Conservation (phyloP, 768 basidiomycete genomes). For the Agrocybe chaxingu region DNA sequence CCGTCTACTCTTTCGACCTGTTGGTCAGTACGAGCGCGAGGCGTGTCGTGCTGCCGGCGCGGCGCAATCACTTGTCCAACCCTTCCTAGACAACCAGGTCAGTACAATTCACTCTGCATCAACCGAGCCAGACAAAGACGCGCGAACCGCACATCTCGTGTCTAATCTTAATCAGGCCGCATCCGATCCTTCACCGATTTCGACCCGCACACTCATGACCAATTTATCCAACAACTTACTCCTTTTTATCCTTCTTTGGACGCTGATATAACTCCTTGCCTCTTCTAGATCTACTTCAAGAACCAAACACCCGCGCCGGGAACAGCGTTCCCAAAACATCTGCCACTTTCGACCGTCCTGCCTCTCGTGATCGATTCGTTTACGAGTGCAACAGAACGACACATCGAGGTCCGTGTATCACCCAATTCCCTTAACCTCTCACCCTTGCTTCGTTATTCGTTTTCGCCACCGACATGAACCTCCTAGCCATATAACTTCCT, state of each 20-base stretch:
- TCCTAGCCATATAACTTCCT: not conserved
- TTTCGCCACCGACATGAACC: not conserved
- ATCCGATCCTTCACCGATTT: slow-evolving; percentile 49
- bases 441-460: slow-evolving; percentile 5
- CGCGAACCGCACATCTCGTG: slow-evolving; percentile 19
- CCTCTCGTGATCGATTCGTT: slow-evolving; percentile 93
- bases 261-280: slow-evolving; percentile 17
- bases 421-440: slow-evolving; percentile 8
- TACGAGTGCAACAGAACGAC: slow-evolving; percentile 95
- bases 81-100: slow-evolving; percentile 98
- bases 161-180: slow-evolving; percentile 18
- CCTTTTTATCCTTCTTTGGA: slow-evolving; percentile 8
- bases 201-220: slow-evolving; percentile 25
- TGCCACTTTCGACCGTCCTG: slow-evolving; percentile 79
- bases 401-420: slow-evolving; percentile 75
- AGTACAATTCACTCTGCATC: slow-evolving; percentile 30
- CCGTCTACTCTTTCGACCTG: slow-evolving; percentile 99
- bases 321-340: slow-evolving; percentile 71
- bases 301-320: slow-evolving; percentile 82
- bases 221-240: slow-evolving; percentile 14
- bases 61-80: slow-evolving; percentile 91
- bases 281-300: slow-evolving; percentile 90
- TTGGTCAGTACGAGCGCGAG: slow-evolving; percentile 96
- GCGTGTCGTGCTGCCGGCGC: slow-evolving; percentile 95
- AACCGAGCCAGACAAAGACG: slow-evolving; percentile 18